phyloP scores from a whole-genome alignment of 2,329 filamentous ascomycete genomes.

The Tolypocladium tropicale region DNA sequence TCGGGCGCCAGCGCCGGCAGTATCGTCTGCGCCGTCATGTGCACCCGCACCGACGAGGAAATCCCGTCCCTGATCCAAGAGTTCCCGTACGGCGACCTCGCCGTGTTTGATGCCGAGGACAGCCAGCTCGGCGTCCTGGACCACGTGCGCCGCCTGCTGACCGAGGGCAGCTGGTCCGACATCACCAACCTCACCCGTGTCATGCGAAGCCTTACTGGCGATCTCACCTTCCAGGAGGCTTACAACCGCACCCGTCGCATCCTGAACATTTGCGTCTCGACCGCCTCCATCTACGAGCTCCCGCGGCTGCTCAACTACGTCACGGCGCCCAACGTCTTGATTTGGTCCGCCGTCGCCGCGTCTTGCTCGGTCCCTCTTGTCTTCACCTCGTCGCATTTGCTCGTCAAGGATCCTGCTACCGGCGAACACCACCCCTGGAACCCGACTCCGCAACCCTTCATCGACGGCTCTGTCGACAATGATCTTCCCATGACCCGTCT shows the following conservation, averaged over 20 bases:
- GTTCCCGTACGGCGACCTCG: constrained; percentile 71
- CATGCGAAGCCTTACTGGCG: constrained; percentile 71
- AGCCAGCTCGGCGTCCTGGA: constrained; percentile 52
- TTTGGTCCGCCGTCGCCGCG: constrained; percentile 93
- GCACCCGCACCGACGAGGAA: constrained; percentile 68
- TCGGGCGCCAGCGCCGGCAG: constrained; percentile 82
- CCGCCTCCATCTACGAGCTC: constrained; percentile 76
- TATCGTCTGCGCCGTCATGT: constrained; percentile 74
- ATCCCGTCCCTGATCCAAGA: constrained; percentile 57
- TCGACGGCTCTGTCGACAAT: constrained; percentile 91
- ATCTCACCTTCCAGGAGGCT: constrained; percentile 90
- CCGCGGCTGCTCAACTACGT: constrained; percentile 85
- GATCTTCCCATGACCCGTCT: constrained; percentile 85
- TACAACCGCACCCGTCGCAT: constrained; percentile 91
- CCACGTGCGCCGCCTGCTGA: constrained; percentile 63
- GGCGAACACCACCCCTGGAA: constrained; percentile 76
- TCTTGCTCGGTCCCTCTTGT: constrained; percentile 88
- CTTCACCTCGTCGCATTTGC: constrained; percentile 67
- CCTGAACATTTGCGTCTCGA: constrained; percentile 89
- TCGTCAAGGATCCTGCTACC: constrained; percentile 77
- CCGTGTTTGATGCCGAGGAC: constrained; percentile 61
- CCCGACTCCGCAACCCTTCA: constrained; percentile 74
- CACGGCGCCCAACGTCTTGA: constrained; percentile 86
- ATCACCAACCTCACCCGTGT: constrained; percentile 72
- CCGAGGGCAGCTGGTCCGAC: constrained; percentile 76